Evolutionary conservation across 768 basidiomycete species (phyloP).

Genomic region (Leccinum broughii): DNA sequence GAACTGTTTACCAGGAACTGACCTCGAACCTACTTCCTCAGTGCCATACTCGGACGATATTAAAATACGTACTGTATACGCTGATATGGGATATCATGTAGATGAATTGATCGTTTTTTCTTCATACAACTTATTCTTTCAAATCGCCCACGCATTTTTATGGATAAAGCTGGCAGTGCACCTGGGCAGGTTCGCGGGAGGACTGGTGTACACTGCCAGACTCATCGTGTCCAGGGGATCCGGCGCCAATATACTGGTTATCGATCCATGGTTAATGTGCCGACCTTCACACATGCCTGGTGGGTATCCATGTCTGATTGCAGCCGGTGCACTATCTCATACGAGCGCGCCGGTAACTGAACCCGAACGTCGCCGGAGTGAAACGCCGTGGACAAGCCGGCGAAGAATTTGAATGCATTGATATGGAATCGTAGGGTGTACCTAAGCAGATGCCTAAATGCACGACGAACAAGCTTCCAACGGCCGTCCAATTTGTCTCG

Average conservation of each 20-base stretch:
- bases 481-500: background rate
- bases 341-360: background rate
- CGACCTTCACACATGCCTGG: background rate
- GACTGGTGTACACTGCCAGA: no score
- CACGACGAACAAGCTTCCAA: background rate
- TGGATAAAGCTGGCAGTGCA: background rate
- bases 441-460: no score
- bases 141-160: background rate
- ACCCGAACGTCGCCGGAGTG: background rate
- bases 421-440: background rate
- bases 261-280: background rate
- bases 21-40: background rate
- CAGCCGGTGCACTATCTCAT: background rate
- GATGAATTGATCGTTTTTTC: background rate
- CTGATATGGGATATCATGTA: constrained; percentile 2
- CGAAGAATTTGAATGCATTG: background rate
- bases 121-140: background rate
- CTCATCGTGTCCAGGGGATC: background rate
- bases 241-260: background rate
- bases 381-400: background rate
- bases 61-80: background rate
- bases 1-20: background rate
- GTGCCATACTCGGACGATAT: background rate
- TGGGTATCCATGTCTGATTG: background rate
- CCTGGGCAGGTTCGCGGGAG: constrained; percentile 24